phyloP scores from a whole-genome alignment of 2,329 filamentous ascomycete genomes.

The Aureobasidium sp. region DNA sequence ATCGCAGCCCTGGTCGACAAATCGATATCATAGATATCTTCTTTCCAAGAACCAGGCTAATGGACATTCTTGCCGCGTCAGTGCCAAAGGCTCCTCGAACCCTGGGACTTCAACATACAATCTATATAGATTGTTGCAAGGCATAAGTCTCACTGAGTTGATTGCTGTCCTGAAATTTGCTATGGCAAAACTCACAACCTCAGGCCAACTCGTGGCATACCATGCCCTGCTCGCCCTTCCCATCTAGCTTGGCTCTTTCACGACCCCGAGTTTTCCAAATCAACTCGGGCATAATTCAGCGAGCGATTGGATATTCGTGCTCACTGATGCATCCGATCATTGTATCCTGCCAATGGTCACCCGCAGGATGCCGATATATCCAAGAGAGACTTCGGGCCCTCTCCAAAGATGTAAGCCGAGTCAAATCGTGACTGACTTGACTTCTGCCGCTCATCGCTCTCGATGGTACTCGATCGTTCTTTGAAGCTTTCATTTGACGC shows the following conservation, averaged over 20 bases:
- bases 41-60: background rate
- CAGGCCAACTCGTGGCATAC: background rate
- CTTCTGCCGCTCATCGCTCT: background rate
- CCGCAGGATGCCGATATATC: background rate
- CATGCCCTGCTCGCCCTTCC: background rate
- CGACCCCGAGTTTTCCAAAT: background rate
- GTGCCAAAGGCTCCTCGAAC: background rate
- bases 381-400: background rate
- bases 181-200: background rate
- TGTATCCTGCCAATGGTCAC: background rate
- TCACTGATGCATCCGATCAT: background rate
- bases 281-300: too few relatives aligned
- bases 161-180: background rate
- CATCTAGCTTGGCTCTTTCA: background rate
- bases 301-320: too few relatives aligned
- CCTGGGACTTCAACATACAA: background rate
- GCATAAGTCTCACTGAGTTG: background rate
- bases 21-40: background rate
- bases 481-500: background rate
- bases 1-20: background rate
- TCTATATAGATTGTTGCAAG: background rate
- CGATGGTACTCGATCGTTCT: background rate
- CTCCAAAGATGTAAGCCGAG: background rate
- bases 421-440: background rate
- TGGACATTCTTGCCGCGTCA: background rate